Percentiles rank a stretch among this genome's conserved stretches.
phyloP scores from a whole-genome alignment of 805 yeast genomes.

The Sporopachydermia lactativora region DNA sequence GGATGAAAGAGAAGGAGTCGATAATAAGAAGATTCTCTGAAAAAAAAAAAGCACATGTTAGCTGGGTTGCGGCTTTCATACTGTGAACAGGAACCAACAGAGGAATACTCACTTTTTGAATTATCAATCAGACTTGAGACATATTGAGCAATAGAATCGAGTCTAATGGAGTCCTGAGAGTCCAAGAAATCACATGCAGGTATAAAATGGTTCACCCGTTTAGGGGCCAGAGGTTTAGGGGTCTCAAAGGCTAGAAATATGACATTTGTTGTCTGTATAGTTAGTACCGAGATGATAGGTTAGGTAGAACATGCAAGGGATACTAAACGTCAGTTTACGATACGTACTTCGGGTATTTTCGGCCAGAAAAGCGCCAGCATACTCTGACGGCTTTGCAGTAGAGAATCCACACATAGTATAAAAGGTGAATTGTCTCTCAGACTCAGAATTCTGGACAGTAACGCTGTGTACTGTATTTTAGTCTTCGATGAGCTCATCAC shows the following conservation, averaged over 20 bases:
- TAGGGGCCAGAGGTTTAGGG: slow-evolving; percentile 31
- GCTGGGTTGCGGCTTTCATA: no score
- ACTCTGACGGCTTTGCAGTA: slow-evolving; percentile 63
- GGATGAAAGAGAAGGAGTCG: slow-evolving; percentile 55
- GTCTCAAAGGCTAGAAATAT: slow-evolving; percentile 62
- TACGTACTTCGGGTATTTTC: slow-evolving; percentile 14
- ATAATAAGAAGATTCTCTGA: slow-evolving; percentile 35
- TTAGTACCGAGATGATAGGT: slow-evolving; percentile 3
- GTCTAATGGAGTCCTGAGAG: slow-evolving; percentile 4
- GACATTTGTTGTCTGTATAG: no score
- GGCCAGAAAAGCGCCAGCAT: no score
- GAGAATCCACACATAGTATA: slow-evolving; percentile 51
- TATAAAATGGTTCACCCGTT: slow-evolving; percentile 15
- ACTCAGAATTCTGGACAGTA: slow-evolving; percentile 51
- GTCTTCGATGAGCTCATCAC: slow-evolving; percentile 3
- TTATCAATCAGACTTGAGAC: slow-evolving; percentile 5
- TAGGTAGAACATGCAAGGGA: slow-evolving; percentile 3
- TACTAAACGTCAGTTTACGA: slow-evolving; percentile 3
- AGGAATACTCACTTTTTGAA: slow-evolving; percentile 2
- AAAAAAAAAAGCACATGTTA: no score
- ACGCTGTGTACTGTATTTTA: slow-evolving; percentile 28
- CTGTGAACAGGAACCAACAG: slow-evolving; percentile 7
- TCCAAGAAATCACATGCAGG: slow-evolving; percentile 4
- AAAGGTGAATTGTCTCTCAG: slow-evolving; percentile 68
- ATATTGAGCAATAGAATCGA: neutral